phyloP scores from a whole-genome alignment of 1,284 basidiomycete genomes.

The Trichosporon coremiiforme region DNA sequence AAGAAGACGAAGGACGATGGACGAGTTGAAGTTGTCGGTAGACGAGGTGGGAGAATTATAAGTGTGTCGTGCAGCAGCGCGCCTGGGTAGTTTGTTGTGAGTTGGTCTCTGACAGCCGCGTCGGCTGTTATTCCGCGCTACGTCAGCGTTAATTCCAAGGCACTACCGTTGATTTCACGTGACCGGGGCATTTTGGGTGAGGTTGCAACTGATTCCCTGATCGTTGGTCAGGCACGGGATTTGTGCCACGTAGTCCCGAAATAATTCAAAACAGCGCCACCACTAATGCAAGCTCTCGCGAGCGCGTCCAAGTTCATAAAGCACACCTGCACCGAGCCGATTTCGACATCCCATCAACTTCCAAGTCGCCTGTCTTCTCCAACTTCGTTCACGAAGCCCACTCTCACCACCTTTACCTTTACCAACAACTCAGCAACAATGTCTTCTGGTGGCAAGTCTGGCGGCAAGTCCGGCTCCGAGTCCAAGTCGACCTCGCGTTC shows the following conservation, averaged over 20 bases:
- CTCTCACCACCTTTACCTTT: conserved; percentile 2
- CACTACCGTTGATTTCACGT: too few relatives aligned
- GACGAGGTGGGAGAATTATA: background rate
- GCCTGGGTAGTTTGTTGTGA: background rate
- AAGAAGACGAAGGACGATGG: background rate
- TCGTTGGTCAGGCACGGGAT: too few relatives aligned
- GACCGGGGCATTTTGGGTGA: too few relatives aligned
- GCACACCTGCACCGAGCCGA: background rate
- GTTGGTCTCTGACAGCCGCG: too few relatives aligned
- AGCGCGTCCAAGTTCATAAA: background rate
- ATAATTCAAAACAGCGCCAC: too few relatives aligned
- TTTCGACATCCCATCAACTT: background rate
- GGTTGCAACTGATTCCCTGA: too few relatives aligned
- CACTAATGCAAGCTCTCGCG: too few relatives aligned
- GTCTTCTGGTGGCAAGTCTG: conserved; percentile 61
- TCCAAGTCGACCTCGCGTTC: conserved; percentile 71
- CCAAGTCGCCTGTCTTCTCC: conserved; percentile 8
- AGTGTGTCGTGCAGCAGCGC: background rate
- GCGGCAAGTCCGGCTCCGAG: conserved; percentile 59
- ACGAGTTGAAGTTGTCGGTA: background rate
- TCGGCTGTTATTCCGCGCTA: too few relatives aligned
- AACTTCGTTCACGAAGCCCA: conserved; percentile 13
- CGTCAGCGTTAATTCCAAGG: too few relatives aligned
- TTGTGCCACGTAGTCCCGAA: too few relatives aligned
- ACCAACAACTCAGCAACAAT: conserved; percentile 52